These are phyloP conservation scores for Citrus reticulata DNA, from an alignment of 345 rosid species.

Conservation along the genomic window DNA sequence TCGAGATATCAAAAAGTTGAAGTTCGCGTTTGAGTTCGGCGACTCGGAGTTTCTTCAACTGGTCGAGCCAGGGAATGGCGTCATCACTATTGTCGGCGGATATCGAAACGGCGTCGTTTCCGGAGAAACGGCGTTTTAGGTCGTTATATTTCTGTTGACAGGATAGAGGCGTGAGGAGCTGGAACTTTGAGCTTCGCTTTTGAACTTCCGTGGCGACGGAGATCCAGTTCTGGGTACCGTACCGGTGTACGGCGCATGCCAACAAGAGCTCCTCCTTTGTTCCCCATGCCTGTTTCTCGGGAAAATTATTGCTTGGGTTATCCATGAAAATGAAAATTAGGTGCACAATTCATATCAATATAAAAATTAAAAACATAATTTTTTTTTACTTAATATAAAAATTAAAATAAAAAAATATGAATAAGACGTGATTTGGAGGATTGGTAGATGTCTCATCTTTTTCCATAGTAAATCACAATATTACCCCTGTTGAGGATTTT, in stretches of 20 bases:
- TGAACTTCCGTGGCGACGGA: conserved; percentile 52
- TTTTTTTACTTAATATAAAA: too few relatives aligned
- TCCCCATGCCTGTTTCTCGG: conserved; percentile 43
- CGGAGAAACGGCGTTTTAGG: conserved; percentile 45
- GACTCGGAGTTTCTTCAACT: conserved; percentile 55
- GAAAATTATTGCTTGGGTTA: conserved; percentile 18
- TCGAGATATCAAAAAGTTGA: conserved; percentile 50
- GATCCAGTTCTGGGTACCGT: conserved; percentile 52
- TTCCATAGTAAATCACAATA: background rate
- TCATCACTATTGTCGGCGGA: background rate
- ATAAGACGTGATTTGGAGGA: background rate
- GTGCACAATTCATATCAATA: background rate
- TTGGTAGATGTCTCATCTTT: background rate
- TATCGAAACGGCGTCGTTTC: background rate
- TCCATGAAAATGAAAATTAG: conserved; percentile 21
- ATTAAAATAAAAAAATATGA: background rate
- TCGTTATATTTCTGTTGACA: conserved; percentile 48
- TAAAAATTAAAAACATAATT: too few relatives aligned
- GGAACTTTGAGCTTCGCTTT: conserved; percentile 29
- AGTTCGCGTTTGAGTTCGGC: conserved; percentile 67
- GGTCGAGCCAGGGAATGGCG: conserved; percentile 43
- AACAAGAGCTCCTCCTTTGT: conserved; percentile 42
- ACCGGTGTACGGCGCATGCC: conserved; percentile 58
- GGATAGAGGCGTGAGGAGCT: conserved; percentile 34
- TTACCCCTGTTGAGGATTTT: background rate